phyloP scores from a whole-genome alignment of 768 basidiomycete species.

The Russula lepida region DNA sequence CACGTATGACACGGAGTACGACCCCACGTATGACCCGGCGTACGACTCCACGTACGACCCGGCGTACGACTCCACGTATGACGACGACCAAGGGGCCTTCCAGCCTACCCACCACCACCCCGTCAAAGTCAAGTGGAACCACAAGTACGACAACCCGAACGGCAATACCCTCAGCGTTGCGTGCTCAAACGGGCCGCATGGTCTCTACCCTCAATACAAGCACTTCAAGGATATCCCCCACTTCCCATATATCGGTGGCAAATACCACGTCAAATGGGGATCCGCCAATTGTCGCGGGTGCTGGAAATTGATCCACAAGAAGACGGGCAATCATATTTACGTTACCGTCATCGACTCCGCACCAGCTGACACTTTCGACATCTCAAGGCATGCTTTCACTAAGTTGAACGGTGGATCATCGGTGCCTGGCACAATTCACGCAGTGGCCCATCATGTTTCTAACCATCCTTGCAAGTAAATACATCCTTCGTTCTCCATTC shows the following conservation, averaged over 20 bases:
- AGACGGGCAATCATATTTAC: constrained; percentile 32
- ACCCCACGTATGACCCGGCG: neutral
- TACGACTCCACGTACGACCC: too few relatives aligned
- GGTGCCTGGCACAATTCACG: too few relatives aligned
- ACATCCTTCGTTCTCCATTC: too few relatives aligned
- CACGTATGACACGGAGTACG: too few relatives aligned
- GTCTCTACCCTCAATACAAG: constrained; percentile 32
- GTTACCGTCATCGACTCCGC: constrained; percentile 45
- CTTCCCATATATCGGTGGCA: constrained; percentile 56
- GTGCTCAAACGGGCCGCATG: constrained; percentile 42
- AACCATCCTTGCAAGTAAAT: too few relatives aligned
- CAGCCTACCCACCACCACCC: neutral
- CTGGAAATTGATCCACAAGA: constrained; percentile 47
- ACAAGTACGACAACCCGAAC: constrained; percentile 37
- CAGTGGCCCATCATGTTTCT: too few relatives aligned
- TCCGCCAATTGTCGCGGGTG: constrained; percentile 50
- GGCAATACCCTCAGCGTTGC: constrained; percentile 33
- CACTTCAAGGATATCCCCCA: constrained; percentile 45
- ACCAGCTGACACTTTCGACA: constrained; percentile 32
- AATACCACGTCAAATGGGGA: constrained; percentile 41
- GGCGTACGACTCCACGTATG: too few relatives aligned
- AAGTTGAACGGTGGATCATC: constrained; percentile 22
- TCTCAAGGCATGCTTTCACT: constrained; percentile 28
- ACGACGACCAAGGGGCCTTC: neutral
- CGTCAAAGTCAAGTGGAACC: too few relatives aligned